phyloP scores from a whole-genome alignment of 371 early-diverging fungal species.

The Mortierella sp. region DNA sequence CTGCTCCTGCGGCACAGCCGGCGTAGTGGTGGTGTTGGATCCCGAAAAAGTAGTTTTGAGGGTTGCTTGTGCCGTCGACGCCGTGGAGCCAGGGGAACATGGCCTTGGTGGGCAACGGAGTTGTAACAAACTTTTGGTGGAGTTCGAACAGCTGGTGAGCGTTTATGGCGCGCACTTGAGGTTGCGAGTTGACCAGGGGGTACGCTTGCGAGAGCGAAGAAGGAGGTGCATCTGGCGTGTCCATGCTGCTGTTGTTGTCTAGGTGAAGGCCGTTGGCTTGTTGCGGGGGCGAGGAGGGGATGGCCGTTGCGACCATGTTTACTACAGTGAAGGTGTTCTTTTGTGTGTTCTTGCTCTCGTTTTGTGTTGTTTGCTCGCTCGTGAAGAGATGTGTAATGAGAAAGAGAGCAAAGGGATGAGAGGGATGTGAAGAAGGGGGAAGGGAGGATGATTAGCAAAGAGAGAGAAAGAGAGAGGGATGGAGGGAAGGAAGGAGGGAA shows the following conservation, averaged over 20 bases:
- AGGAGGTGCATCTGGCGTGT: not conserved
- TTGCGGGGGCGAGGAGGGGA: not conserved
- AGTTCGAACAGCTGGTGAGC: slow-evolving; percentile 47
- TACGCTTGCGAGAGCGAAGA: slow-evolving; percentile 15
- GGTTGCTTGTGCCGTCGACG: slow-evolving; percentile 65
- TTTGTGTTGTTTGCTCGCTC: not conserved
- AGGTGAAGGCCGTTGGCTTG: not conserved
- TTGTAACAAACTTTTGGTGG: slow-evolving; percentile 58
- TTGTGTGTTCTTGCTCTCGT: not conserved
- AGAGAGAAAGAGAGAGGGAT: not conserved
- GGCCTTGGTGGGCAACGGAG: slow-evolving; percentile 67
- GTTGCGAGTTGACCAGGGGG: slow-evolving; percentile 47
- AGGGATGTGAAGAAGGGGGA: not conserved
- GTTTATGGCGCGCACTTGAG: slow-evolving; percentile 51
- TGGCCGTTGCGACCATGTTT: slow-evolving; percentile 35
- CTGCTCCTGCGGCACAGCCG: not conserved
- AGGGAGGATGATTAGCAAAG: not conserved
- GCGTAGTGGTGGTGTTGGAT: slow-evolving; percentile 58
- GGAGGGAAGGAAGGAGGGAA: not conserved
- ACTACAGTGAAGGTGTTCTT: not conserved
- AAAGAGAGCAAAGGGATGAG: not conserved
- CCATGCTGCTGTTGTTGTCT: not conserved
- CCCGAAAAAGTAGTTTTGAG: slow-evolving; percentile 73
- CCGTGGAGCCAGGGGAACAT: slow-evolving; percentile 80
- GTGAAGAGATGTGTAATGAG: not conserved